phyloP scores from a whole-genome alignment of 495 filamentous ascomycete species.

The Talaromyces liani region DNA sequence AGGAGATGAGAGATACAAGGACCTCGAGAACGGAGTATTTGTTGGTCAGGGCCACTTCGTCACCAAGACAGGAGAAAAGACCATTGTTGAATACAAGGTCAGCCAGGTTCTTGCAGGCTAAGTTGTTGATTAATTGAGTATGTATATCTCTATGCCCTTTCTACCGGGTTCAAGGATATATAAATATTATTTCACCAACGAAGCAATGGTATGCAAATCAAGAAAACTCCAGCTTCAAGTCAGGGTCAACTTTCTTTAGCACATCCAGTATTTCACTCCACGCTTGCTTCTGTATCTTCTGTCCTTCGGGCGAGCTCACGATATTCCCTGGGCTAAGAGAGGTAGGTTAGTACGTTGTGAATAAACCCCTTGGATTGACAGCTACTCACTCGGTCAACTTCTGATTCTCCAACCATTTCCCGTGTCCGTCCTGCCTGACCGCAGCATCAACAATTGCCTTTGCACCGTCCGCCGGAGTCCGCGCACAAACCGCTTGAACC shows the following conservation, averaged over 20 bases:
- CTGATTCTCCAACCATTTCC: slow-evolving; percentile 16
- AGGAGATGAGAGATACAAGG: slow-evolving; percentile 41
- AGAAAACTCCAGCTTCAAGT: background rate
- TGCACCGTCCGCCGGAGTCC: slow-evolving; percentile 17
- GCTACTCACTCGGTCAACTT: slow-evolving; percentile 14
- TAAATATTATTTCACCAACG: background rate
- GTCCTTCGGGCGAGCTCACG: slow-evolving; percentile 8
- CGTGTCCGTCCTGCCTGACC: slow-evolving; percentile 11
- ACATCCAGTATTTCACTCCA: slow-evolving; percentile 14
- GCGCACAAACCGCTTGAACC: slow-evolving; percentile 11
- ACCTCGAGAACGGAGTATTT: slow-evolving; percentile 44
- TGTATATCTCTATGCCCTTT: background rate
- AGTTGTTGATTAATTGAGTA: background rate
- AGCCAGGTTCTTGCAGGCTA: slow-evolving; percentile 38
- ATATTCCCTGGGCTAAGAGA: slow-evolving; percentile 9
- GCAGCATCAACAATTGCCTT: slow-evolving; percentile 18
- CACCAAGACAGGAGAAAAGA: slow-evolving; percentile 43
- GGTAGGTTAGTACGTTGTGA: background rate
- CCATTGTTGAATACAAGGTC: slow-evolving; percentile 52
- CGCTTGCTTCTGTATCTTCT: slow-evolving; percentile 5
- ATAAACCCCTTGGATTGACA: background rate
- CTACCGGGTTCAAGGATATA: background rate
- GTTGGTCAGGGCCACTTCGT: slow-evolving; percentile 49
- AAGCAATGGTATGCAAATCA: background rate
- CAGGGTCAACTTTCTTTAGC: slow-evolving; percentile 1